A percentile compares a stretch with the other conserved stretches of the same genome.
phyloP scores from a whole-genome alignment of 768 basidiomycete species.

The Mycena capillaripes region DNA sequence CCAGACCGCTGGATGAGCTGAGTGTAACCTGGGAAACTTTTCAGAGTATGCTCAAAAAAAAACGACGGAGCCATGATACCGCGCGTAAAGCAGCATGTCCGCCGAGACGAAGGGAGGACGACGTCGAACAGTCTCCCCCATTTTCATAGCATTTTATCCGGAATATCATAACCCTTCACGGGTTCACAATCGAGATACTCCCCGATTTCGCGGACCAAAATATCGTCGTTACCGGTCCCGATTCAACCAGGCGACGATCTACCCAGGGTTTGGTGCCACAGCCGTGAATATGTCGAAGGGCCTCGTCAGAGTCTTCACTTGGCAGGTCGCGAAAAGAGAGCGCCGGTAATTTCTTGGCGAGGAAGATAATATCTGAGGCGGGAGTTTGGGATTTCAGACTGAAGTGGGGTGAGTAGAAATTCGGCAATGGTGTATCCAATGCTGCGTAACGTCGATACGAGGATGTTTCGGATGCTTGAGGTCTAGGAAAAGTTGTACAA shows the following conservation, averaged over 20 bases:
- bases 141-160: constrained; percentile 74
- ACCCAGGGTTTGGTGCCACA: constrained; percentile 42
- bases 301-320: constrained; percentile 29
- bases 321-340: constrained; percentile 52
- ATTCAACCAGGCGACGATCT: constrained; percentile 17
- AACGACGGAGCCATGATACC: constrained; percentile 55
- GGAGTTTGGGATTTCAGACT: constrained; percentile 88
- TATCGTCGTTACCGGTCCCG: neutral
- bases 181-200: constrained; percentile 31
- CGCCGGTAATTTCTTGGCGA: constrained; percentile 70
- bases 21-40: constrained; percentile 70
- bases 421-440: constrained; percentile 73
- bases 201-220: constrained; percentile 20
- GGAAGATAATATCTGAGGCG: constrained; percentile 86
- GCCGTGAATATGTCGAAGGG: constrained; percentile 70
- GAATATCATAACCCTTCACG: constrained; percentile 52
- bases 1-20: constrained; percentile 83
- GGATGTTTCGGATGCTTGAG: constrained; percentile 71
- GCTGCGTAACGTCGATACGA: constrained; percentile 65
- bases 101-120: constrained; percentile 69
- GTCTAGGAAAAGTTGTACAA: constrained; percentile 53
- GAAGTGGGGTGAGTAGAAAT: constrained; percentile 79
- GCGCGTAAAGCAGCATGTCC: constrained; percentile 87
- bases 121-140: constrained; percentile 90
- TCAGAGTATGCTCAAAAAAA: constrained; percentile 9